Conservation (phyloP, 2,329 filamentous ascomycete genomes). For the Penicillium sp. region DNA sequence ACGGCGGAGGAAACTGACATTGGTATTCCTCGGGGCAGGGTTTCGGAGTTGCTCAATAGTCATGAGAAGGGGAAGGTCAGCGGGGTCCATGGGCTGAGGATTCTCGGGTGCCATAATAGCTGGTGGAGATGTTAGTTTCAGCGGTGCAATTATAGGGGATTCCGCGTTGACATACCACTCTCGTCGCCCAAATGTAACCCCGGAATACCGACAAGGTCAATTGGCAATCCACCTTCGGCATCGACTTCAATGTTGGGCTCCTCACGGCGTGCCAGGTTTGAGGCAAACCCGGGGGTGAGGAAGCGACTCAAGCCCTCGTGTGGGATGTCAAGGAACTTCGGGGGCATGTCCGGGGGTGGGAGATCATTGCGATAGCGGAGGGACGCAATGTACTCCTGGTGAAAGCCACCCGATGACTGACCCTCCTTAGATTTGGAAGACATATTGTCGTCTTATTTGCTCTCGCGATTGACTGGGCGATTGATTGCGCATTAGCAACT, state of each 20-base stretch:
- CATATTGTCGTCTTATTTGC: conserved; percentile 26
- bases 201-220: conserved; percentile 92
- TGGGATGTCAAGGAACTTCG: conserved; percentile 95
- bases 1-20: conserved; percentile 89
- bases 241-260: conserved; percentile 95
- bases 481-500: not conserved
- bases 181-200: conserved; percentile 95
- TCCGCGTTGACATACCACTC: conserved; percentile 62
- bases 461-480: not conserved
- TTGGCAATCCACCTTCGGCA: conserved; percentile 95
- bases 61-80: conserved; percentile 79
- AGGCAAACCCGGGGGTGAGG: conserved; percentile 85
- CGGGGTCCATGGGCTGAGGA: conserved; percentile 71
- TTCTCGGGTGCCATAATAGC: conserved; percentile 79
- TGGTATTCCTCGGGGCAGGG: conserved; percentile 70
- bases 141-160: not conserved
- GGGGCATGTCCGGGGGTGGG: conserved; percentile 88
- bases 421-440: conserved; percentile 42
- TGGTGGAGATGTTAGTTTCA: conserved; percentile 38
- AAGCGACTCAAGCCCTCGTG: conserved; percentile 91
- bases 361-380: conserved; percentile 95
- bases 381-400: conserved; percentile 96
- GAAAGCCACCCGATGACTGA: conserved; percentile 52
- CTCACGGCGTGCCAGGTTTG: conserved; percentile 84
- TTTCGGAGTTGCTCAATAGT: conserved; percentile 84